Evolutionary conservation across 306 rosid genomes (phyloP).

Genomic region (Glycine latifolia): DNA sequence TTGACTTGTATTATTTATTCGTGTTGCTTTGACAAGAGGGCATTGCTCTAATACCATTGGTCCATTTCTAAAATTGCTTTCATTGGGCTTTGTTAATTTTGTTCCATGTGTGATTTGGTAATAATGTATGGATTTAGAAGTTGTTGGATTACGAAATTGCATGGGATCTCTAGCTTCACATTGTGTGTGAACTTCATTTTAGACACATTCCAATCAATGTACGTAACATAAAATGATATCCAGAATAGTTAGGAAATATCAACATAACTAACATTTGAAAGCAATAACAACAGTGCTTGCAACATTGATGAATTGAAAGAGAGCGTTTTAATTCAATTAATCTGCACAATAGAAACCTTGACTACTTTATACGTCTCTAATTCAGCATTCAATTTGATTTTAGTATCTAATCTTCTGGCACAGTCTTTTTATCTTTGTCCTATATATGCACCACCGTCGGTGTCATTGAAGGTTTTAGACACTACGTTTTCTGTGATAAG

Average conservation of each 20-base stretch:
- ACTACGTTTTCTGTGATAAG: not conserved
- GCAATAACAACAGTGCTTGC: no score
- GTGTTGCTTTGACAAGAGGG: conserved; percentile 62
- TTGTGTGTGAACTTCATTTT: not conserved
- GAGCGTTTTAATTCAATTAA: no score
- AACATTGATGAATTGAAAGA: no score
- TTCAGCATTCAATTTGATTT: no score
- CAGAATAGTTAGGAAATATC: conserved; percentile 15
- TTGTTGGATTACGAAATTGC: conserved; percentile 22
- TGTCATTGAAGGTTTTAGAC: no score
- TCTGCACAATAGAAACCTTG: no score
- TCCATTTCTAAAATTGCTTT: conserved; percentile 44
- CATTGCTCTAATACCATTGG: conserved; percentile 40
- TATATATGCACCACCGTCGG: no score
- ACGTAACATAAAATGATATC: not conserved
- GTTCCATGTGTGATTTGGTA: conserved; percentile 38
- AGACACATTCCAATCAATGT: not conserved
- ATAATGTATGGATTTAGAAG: conserved; percentile 36
- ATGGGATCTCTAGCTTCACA: not conserved
- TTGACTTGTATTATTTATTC: not conserved
- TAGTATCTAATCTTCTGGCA: no score
- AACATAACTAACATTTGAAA: conserved; percentile 15
- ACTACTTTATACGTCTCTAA: no score
- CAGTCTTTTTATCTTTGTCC: no score
- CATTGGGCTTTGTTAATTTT: conserved; percentile 38